Base-by-base conservation (phyloP, 805 yeast genomes). In the Cyberlindnera misumaiensis region DNA sequence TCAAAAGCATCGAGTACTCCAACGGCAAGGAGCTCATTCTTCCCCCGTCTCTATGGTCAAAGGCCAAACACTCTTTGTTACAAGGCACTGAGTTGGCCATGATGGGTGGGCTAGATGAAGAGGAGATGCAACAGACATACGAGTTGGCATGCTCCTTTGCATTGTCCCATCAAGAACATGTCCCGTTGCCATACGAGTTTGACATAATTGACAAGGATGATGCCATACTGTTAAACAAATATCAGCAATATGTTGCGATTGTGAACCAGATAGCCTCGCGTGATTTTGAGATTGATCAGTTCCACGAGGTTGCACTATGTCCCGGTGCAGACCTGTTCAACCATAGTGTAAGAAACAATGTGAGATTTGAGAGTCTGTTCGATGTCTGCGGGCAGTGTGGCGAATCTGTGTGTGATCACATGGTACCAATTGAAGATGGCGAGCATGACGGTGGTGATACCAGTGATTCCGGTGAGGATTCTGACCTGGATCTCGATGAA, bases 321-420 rank as follows among this genome's bases (percentile, higher is more conserved):
- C 96, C 97, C 0, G 85, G 88, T 12, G 97, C 96, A 0, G 96
- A 89, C 60, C 63, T 90, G 27, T 86, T 88, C 62, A 89, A 89
- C 48, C 96, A 88, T 53, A 69, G 62, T 11, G 77, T 59, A 2
- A 52, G 61, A 5, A 88, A 84, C 44, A 68, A 74, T 48, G 87
- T 80, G 9, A 81, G 79, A 58, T 85, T 87, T 53, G 83, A 76
- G 41, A 63, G 79, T 4, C 44, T 68, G 4, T 71, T 56, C 30
- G 72, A 71, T 20, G 83, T 75, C 3, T 76, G 83, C 51, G 64
- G 49, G 8, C 44, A 52, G 13, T 77, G 83, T 53, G 81, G 81
- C 12, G 64, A 58, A 14, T 46, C 56, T 7, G 59, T 62, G 28
- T 73, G 79, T 44, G 54, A 42, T 4, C 52, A 47, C 30, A 30